These are phyloP conservation scores for Tulasnella sp. DNA, from an alignment of 768 basidiomycete genomes.

Conservation along the genomic window DNA sequence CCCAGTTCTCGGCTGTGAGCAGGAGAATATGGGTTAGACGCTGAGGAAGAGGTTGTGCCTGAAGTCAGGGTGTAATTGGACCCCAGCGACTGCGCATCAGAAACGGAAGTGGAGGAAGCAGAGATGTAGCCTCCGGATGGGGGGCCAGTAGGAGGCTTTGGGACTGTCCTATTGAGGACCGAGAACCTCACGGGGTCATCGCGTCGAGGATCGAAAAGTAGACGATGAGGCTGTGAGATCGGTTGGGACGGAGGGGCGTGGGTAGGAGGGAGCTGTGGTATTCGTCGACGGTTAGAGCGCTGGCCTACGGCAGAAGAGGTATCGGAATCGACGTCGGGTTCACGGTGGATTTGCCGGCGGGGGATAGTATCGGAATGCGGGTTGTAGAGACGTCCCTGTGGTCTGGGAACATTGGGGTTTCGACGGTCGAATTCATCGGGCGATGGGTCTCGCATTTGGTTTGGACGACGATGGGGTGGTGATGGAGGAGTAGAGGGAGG, in stretches of 20 bases:
- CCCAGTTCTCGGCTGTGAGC: constrained; percentile 30
- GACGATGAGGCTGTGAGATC: constrained; percentile 31
- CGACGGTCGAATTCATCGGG: constrained; percentile 50
- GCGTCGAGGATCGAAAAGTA: constrained; percentile 78
- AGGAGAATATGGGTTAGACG: constrained; percentile 38
- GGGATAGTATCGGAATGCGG: constrained; percentile 58
- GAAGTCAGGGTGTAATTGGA: constrained; percentile 22
- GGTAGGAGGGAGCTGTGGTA: constrained; percentile 22
- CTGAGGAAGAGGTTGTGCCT: constrained; percentile 21
- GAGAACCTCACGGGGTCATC: constrained; percentile 86
- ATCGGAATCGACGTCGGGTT: constrained; percentile 56
- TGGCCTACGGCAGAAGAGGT: constrained; percentile 38
- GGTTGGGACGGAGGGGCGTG: constrained; percentile 26
- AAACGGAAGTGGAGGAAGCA: constrained; percentile 45
- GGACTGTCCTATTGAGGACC: constrained; percentile 38
- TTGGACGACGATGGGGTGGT: constrained; percentile 20
- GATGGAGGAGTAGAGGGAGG: background rate
- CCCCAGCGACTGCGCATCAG: constrained; percentile 25
- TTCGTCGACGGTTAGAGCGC: constrained; percentile 22
- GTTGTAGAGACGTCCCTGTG: constrained; percentile 47
- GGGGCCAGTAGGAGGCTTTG: constrained; percentile 46
- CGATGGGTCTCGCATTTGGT: constrained; percentile 20
- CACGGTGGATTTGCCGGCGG: constrained; percentile 33
- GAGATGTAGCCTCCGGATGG: constrained; percentile 27
- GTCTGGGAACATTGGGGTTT: constrained; percentile 50